Conservation (phyloP, 495 filamentous ascomycete genomes). For the Eremomyces bilateralis region DNA sequence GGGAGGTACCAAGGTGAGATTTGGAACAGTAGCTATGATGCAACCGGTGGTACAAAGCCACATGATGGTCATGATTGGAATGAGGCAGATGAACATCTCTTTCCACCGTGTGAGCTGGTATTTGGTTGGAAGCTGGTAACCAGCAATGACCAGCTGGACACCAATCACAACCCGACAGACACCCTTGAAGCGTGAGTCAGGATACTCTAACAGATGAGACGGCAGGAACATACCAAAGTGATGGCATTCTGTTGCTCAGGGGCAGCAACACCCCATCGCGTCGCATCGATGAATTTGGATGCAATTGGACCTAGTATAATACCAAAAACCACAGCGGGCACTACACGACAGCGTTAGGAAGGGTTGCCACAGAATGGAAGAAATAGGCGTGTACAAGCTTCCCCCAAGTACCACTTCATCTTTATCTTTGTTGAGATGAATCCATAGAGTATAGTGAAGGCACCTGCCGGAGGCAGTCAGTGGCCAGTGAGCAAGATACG, state of each 20-base stretch:
- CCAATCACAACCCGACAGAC: conserved; percentile 79
- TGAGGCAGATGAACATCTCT: conserved; percentile 50
- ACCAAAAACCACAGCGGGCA: not conserved
- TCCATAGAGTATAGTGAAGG: not conserved
- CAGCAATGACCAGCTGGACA: conserved; percentile 75
- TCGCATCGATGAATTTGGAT: conserved; percentile 1
- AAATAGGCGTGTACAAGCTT: not conserved
- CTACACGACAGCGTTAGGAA: not conserved
- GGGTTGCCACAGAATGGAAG: not conserved
- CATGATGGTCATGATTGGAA: conserved; percentile 74
- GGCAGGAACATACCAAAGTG: not conserved
- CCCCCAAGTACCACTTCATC: not conserved
- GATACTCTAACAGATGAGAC: too few species aligned
- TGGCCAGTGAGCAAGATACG: not conserved
- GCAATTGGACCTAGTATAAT: not conserved
- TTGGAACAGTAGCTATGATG: conserved; percentile 57
- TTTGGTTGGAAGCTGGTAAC: conserved; percentile 74
- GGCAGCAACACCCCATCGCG: conserved; percentile 1
- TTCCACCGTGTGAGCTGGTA: conserved; percentile 70
- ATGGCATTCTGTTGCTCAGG: not conserved
- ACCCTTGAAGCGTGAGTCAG: too few species aligned
- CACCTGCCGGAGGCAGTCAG: not conserved
- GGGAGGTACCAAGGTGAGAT: conserved; percentile 52
- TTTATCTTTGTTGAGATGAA: not conserved
- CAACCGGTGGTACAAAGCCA: conserved; percentile 67